A percentile compares a stretch with the other conserved stretches of the same genome.
phyloP scores from a whole-genome alignment of 306 rosid genomes.

The Cyamopsis tetragonoloba region DNA sequence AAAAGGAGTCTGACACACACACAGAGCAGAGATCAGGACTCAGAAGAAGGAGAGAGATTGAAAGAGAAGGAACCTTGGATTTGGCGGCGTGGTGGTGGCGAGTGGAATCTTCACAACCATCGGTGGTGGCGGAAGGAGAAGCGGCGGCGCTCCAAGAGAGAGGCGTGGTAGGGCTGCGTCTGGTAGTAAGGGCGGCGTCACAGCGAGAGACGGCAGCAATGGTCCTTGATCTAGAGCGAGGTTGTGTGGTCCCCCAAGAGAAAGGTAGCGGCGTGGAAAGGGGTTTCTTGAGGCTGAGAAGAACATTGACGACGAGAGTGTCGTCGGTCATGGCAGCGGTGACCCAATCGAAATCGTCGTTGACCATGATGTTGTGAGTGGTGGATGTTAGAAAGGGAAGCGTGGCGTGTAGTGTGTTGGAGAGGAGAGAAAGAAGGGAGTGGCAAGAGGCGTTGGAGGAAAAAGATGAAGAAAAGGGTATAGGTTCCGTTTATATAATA shows the following conservation, averaged over 20 bases:
- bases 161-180: slow-evolving; percentile 93
- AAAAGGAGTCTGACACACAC: neutral
- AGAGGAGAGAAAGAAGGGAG: neutral
- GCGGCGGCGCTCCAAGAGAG: slow-evolving; percentile 90
- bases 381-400: slow-evolving; percentile 14
- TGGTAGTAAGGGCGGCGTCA: slow-evolving; percentile 51
- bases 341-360: slow-evolving; percentile 73
- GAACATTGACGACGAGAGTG: slow-evolving; percentile 57
- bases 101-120: slow-evolving; percentile 66
- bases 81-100: slow-evolving; percentile 45
- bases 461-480: too few species aligned
- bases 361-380: slow-evolving; percentile 38
- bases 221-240: slow-evolving; percentile 52
- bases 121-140: slow-evolving; percentile 72
- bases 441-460: too few species aligned
- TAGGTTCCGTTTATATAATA: too few species aligned
- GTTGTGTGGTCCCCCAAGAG: slow-evolving; percentile 62
- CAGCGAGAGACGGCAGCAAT: slow-evolving; percentile 36
- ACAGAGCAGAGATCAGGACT: slow-evolving; percentile 29
- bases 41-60: neutral
- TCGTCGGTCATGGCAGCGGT: slow-evolving; percentile 71
- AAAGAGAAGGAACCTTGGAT: slow-evolving; percentile 62
- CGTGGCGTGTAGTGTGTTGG: neutral
- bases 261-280: neutral
- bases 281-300: slow-evolving; percentile 60